Evolutionary conservation across 1,284 basidiomycete species (phyloP).

Genomic region (Leccinum holopus): DNA sequence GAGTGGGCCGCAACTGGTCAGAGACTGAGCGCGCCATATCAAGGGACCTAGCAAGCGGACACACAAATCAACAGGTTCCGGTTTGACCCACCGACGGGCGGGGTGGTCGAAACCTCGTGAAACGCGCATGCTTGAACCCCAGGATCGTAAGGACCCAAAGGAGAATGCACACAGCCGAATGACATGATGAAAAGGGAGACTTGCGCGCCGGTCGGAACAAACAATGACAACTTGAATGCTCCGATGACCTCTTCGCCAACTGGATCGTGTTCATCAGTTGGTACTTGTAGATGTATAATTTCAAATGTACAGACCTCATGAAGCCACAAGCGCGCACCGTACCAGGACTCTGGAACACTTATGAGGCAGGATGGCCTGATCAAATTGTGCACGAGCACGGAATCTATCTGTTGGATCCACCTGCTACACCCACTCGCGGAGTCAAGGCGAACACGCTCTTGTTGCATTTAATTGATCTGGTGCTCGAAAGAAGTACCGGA

Average conservation of each 20-base stretch:
- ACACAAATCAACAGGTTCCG: neutral
- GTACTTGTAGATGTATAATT: slow-evolving; percentile 19
- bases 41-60: slow-evolving; percentile 5
- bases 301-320: slow-evolving; percentile 18
- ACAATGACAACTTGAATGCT: slow-evolving; percentile 10
- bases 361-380: slow-evolving; percentile 7
- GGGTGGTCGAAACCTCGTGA: slow-evolving; percentile 22
- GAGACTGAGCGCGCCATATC: neutral
- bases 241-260: slow-evolving; percentile 8
- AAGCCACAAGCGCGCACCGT: neutral
- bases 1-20: neutral
- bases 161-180: slow-evolving; percentile 28
- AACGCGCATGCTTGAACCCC: slow-evolving; percentile 17
- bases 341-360: slow-evolving; percentile 4
- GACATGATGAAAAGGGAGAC: slow-evolving; percentile 13
- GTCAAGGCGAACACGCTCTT: slow-evolving; percentile 20
- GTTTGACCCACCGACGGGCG: slow-evolving; percentile 10
- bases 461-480: slow-evolving; percentile 12
- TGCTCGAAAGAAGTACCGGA: slow-evolving; percentile 15
- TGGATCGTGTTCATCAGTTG: slow-evolving; percentile 14
- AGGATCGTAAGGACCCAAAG: slow-evolving; percentile 20
- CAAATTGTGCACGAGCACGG: slow-evolving; percentile 4
- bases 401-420: slow-evolving; percentile 18
- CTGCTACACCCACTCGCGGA: slow-evolving; percentile 14
- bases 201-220: neutral